Conservation (phyloP, 148 eudicot genomes). For the Rhododendron molle region DNA sequence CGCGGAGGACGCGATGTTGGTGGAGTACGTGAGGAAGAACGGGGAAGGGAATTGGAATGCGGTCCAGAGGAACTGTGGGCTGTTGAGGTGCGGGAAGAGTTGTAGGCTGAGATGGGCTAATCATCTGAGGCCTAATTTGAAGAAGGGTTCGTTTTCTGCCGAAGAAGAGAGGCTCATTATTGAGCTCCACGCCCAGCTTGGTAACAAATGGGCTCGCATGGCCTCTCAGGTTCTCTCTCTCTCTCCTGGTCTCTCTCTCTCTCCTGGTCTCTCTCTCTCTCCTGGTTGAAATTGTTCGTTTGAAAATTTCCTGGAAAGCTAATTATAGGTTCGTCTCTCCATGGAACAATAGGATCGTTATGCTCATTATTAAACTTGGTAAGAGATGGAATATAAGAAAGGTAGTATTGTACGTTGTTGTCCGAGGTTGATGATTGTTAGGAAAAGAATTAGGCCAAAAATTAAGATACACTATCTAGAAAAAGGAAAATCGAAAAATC, state of each 20-base stretch:
- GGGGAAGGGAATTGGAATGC: conserved; percentile 98
- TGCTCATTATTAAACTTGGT: no score
- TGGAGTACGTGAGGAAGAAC: conserved; percentile 68
- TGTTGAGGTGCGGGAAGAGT: conserved; percentile 84
- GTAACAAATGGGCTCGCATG: conserved; percentile 98
- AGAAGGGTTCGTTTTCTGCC: conserved; percentile 67
- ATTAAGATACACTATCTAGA: background rate
- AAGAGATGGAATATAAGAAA: no score
- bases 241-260: no score
- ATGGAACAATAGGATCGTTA: no score
- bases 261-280: no score
- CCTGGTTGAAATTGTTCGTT: background rate
- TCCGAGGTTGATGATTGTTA: no score
- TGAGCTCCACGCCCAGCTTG: conserved; percentile 72
- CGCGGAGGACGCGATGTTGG: conserved; percentile 61
- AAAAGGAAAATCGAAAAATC: background rate
- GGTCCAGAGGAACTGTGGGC: conserved; percentile 58
- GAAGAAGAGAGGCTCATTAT: conserved; percentile 71
- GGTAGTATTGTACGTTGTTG: no score
- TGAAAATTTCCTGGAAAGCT: no score
- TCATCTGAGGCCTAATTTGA: conserved; percentile 73
- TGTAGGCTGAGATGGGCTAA: conserved; percentile 90
- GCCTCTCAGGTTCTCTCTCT: conserved; percentile 53
- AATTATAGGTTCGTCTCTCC: background rate
- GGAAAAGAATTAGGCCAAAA: no score